A percentile compares a stretch with the other conserved stretches of the same genome.
These are phyloP conservation scores for Maudiozyma serrabonitensis DNA, from an alignment of 805 yeast species.

Conservation along the genomic window DNA sequence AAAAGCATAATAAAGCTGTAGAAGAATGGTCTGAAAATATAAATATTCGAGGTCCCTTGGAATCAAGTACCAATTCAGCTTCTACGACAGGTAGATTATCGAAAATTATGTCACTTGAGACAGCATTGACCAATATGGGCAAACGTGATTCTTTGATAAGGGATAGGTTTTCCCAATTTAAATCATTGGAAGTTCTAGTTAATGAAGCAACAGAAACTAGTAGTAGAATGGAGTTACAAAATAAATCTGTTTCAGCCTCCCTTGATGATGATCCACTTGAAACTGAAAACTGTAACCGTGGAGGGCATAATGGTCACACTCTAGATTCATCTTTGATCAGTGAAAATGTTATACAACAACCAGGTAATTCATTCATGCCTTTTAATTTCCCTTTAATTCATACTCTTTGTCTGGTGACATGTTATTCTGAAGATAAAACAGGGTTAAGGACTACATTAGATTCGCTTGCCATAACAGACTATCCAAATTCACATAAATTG, in stretches of 20 bases:
- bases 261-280: too few species aligned
- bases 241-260: too few species aligned
- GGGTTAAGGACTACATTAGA: slow-evolving; percentile 84
- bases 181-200: not conserved
- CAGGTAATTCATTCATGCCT: slow-evolving; percentile 81
- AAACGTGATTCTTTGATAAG: not conserved
- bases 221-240: too few species aligned
- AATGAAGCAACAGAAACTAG: too few species aligned
- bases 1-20: slow-evolving; percentile 52
- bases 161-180: not conserved
- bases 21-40: slow-evolving; percentile 82
- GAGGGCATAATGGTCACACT: slow-evolving; percentile 17
- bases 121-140: not conserved
- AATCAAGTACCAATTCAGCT: slow-evolving; percentile 4
- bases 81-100: too few species aligned
- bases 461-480: slow-evolving; percentile 86
- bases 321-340: slow-evolving; percentile 52
- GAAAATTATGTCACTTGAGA: not conserved
- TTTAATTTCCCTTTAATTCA: slow-evolving; percentile 73
- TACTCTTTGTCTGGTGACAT: slow-evolving; percentile 70
- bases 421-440: slow-evolving; percentile 86
- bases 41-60: slow-evolving; percentile 40
- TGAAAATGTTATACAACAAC: slow-evolving; percentile 84
- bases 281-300: too few species aligned
- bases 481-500: slow-evolving; percentile 89